Base-by-base conservation (phyloP, 2,329 filamentous ascomycete genomes). In the Peltaster fructicola region DNA sequence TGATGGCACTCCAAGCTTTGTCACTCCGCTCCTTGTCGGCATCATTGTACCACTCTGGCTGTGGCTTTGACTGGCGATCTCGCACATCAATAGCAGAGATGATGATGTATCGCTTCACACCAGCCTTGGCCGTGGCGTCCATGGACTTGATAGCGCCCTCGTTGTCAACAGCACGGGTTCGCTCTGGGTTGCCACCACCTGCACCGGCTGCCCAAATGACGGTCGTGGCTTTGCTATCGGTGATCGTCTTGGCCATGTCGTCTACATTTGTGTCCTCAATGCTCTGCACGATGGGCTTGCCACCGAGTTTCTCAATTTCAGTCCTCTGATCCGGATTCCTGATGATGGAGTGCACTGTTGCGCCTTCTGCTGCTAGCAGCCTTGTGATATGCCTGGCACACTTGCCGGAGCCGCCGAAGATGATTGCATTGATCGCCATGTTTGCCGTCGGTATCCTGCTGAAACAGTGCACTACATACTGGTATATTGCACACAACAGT, bases 91-190 rank as follows among this genome's bases (percentile, higher is more conserved):
- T 45, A 35, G 73, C 72, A 1, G 69, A 74, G 25, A 78, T 54
- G 37, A 76, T 60, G 23, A 78, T 56, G 50, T 75, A 76, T 31
- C 67, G 64, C 3, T 52, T 65, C 32, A 75, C 54, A 0, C 66
- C 59, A 0, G 59, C 57, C 6, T 59, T 46, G 11, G 64, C 60
- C 1, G 68, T 59, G 4, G 71, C 68, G 24, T 61, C 58, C 50
- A 74, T 64, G 43, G 71, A 68, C 43, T 67, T 56, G 20, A 62
- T 61, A 7, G 69, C 71, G 3, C 71, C 72, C 38, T 76, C 68
- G 19, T 63, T 57, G 45, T 75, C 70, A 26, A 75, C 59, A 23
- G 58, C 57, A 37, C 58, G 59, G 2, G 68, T 73, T 38, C 66
- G 44, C 9, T 65, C 59, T 1, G 65, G 45, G 2, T 57, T 63